Percentiles rank a stretch among this genome's conserved stretches.
Evolutionary conservation across 805 yeast species (phyloP).

Genomic region (Metschnikowia gelsemii): DNA sequence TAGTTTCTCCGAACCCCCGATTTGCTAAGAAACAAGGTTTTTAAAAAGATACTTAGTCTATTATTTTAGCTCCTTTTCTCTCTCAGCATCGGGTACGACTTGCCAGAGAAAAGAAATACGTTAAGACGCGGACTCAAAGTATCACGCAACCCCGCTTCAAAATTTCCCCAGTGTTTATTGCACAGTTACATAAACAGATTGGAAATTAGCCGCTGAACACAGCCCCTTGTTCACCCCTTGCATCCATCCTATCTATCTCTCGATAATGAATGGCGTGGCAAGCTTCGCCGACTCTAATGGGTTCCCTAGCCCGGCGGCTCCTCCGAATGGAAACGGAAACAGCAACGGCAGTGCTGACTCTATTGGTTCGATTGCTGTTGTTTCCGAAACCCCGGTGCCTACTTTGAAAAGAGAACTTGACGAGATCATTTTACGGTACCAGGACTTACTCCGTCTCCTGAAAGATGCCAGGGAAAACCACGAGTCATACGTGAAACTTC

Average conservation of each 20-base stretch:
- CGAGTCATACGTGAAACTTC: conserved; percentile 16
- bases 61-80: no score
- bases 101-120: background rate
- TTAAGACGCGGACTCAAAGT: background rate
- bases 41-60: no score
- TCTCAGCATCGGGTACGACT: no score
- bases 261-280: conserved; percentile 12
- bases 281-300: conserved; percentile 6
- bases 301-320: conserved; percentile 1
- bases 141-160: no score
- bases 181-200: no score
- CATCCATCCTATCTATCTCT: no score
- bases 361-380: no score
- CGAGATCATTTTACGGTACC: conserved; percentile 19
- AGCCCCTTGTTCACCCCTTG: background rate
- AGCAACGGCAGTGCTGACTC: background rate
- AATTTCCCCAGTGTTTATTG: background rate
- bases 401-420: conserved; percentile 17
- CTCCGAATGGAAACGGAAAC: background rate
- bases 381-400: conserved; percentile 15
- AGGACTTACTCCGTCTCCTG: conserved; percentile 19
- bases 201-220: background rate
- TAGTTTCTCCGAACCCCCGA: no score
- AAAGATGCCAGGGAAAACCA: conserved; percentile 23
- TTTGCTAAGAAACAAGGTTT: no score